A percentile compares a stretch with the other conserved stretches of the same genome.
Evolutionary conservation across 352 stramenopile species (phyloP).

Genomic region (Phytophthora sojae): DNA sequence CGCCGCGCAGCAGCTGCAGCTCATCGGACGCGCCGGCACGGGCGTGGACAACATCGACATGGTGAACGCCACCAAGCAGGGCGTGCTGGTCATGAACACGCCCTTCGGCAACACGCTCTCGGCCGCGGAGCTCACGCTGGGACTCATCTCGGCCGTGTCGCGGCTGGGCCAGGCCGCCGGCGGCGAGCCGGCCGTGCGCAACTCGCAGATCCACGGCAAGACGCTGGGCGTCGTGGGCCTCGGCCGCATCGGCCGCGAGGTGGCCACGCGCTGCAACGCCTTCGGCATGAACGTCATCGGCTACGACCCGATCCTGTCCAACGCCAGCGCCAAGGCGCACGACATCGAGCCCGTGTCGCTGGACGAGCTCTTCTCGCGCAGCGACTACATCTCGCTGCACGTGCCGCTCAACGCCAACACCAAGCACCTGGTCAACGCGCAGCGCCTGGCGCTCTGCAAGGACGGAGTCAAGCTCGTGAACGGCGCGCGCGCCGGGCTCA

Average conservation of each 20-base stretch:
- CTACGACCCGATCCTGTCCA: constrained; percentile 94
- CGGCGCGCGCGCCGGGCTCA: constrained; percentile 93
- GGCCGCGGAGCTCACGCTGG: constrained; percentile 95
- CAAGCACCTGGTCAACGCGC: constrained; percentile 89
- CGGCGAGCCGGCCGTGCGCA: constrained; percentile 36
- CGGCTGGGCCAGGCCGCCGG: constrained; percentile 17
- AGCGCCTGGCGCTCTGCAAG: constrained; percentile 90
- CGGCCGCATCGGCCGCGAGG: constrained; percentile 93
- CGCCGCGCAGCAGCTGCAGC: constrained; percentile 62
- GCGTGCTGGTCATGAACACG: constrained; percentile 97
- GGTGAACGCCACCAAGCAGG: constrained; percentile 86
- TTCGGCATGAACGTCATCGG: constrained; percentile 96
- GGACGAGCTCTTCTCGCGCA: constrained; percentile 88
- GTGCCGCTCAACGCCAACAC: constrained; percentile 96
- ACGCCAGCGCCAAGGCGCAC: constrained; percentile 74
- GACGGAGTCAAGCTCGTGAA: constrained; percentile 95
- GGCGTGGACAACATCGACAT: constrained; percentile 96
- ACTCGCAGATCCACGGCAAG: constrained; percentile 69
- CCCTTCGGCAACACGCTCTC: constrained; percentile 96
- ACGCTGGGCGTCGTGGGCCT: constrained; percentile 92
- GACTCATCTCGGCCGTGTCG: constrained; percentile 88
- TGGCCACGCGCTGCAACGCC: constrained; percentile 91
- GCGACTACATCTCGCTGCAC: constrained; percentile 97
- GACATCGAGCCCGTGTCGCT: constrained; percentile 89
- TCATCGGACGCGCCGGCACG: constrained; percentile 92